These are phyloP conservation scores for Cutaneotrichosporon mucoides DNA, from an alignment of 1,284 basidiomycete genomes.

Conservation along the genomic window DNA sequence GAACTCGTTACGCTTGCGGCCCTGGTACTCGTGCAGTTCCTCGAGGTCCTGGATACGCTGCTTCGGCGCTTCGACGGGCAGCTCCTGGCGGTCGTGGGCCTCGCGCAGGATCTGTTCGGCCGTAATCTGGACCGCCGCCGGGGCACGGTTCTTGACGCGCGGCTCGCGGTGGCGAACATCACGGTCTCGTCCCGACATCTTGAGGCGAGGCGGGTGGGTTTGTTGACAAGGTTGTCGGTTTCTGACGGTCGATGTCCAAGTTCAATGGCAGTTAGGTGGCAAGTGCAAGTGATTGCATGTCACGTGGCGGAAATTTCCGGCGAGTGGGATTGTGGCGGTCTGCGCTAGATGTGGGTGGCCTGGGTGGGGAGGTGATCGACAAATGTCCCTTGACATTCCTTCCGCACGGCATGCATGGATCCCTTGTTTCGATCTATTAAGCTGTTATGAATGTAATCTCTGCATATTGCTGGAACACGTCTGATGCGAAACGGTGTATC, in stretches of 20 bases:
- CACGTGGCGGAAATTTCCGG: constrained; percentile 1
- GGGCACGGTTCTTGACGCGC: constrained; percentile 87
- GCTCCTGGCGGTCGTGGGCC: constrained; percentile 96
- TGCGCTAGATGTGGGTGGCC: too few relatives aligned
- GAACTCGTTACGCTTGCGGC: constrained; percentile 91
- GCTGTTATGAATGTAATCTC: too few relatives aligned
- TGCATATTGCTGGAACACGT: too few relatives aligned
- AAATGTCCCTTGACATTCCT: too few relatives aligned
- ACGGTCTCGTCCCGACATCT: constrained; percentile 42
- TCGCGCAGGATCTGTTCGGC: constrained; percentile 96
- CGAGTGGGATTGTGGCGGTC: not conserved
- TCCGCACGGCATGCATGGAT: too few relatives aligned
- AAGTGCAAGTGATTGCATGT: not conserved
- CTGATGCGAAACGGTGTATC: too few relatives aligned
- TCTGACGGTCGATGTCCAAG: not conserved
- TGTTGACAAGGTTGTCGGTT: not conserved
- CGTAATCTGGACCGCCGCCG: constrained; percentile 92
- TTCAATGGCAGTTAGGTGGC: not conserved
- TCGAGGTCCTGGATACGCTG: constrained; percentile 96
- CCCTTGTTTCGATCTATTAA: too few relatives aligned
- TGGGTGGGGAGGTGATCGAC: too few relatives aligned
- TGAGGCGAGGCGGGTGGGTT: constrained; percentile 1
- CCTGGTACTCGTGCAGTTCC: constrained; percentile 92
- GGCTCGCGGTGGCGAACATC: constrained; percentile 48
- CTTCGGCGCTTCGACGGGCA: constrained; percentile 81